These are phyloP conservation scores for Trypanosoma scelopori DNA, from an alignment of 208 protist species.

Conservation along the genomic window DNA sequence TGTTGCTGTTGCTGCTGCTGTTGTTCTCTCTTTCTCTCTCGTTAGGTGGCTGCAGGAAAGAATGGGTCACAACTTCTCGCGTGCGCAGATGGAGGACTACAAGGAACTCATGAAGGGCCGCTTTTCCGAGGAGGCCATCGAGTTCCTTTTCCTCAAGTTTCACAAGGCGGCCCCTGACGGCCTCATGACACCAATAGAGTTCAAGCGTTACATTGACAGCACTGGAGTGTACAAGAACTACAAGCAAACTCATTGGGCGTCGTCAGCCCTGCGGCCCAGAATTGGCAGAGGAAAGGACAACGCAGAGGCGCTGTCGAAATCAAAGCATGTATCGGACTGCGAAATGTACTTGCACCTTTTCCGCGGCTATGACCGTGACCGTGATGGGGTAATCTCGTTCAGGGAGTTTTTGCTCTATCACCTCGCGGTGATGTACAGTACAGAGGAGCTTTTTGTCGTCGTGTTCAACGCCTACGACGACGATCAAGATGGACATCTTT, in stretches of 20 bases:
- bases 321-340: conserved; percentile 27
- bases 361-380: conserved; percentile 83
- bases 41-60: too few relatives aligned
- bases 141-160: conserved; percentile 79
- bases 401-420: conserved; percentile 90
- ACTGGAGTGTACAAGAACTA: conserved; percentile 81
- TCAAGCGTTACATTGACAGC: conserved; percentile 84
- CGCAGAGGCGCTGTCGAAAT: conserved; percentile 11
- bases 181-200: conserved; percentile 72
- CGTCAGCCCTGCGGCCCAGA: background rate
- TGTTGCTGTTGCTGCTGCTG: too few relatives aligned
- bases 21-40: too few relatives aligned
- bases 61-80: conserved; percentile 75
- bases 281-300: conserved; percentile 11
- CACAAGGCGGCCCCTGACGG: conserved; percentile 68
- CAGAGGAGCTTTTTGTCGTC: conserved; percentile 87
- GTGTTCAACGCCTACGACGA: conserved; percentile 93
- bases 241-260: conserved; percentile 20
- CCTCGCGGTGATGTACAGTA: conserved; percentile 84
- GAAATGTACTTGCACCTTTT: conserved; percentile 85
- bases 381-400: conserved; percentile 88
- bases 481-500: conserved; percentile 90
- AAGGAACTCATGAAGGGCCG: conserved; percentile 78
- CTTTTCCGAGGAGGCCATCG: conserved; percentile 81
- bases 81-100: conserved; percentile 83